phyloP scores from a whole-genome alignment of 106 monocot species.

The Phalaenopsis equestris region DNA sequence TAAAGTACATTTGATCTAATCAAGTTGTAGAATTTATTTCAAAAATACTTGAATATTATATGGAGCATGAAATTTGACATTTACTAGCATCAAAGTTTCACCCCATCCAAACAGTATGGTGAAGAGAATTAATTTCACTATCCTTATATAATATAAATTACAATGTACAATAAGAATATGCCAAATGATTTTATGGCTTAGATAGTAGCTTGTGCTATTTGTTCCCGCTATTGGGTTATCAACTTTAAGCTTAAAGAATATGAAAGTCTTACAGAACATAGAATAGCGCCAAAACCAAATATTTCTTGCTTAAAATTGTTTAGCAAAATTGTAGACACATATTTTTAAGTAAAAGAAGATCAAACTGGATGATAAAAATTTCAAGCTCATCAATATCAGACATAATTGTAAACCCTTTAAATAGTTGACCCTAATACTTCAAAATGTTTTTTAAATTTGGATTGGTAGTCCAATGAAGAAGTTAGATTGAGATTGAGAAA shows the following conservation, averaged over 20 bases:
- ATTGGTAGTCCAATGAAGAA: too few relatives aligned
- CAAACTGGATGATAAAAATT: constrained; percentile 4
- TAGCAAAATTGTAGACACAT: not conserved
- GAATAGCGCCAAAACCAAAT: not conserved
- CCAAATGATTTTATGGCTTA: not conserved
- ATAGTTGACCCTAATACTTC: too few relatives aligned
- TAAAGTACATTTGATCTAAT: not conserved
- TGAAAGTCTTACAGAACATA: constrained; percentile 1
- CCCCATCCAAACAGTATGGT: not conserved
- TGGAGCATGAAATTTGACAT: not conserved
- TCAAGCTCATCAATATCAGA: not conserved
- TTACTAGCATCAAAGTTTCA: not conserved
- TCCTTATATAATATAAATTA: constrained; percentile 1
- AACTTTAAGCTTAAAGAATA: not conserved
- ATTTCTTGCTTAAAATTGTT: not conserved
- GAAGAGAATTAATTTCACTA: not conserved
- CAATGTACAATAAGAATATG: not conserved
- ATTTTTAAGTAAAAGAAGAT: not conserved
- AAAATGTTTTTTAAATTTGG: too few relatives aligned
- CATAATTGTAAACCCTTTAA: too few relatives aligned
- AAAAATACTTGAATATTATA: not conserved
- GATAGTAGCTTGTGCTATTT: not conserved
- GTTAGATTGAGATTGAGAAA: too few relatives aligned
- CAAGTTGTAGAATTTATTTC: not conserved
- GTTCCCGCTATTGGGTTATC: not conserved